phyloP scores from a whole-genome alignment of 441 rosid genomes.

The Dalechampia spathulata region DNA sequence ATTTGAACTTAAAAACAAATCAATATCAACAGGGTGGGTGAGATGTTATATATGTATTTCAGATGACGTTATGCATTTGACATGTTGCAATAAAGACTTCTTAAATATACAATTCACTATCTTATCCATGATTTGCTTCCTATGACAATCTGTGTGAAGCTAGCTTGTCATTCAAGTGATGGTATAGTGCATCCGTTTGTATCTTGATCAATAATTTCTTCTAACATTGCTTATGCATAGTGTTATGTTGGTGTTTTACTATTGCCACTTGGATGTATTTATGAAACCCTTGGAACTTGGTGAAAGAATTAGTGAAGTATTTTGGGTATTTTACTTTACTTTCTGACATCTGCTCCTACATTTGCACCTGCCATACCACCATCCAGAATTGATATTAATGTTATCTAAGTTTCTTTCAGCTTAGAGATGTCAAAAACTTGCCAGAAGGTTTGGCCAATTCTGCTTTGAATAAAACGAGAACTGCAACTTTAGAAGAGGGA shows the following conservation, averaged over 20 bases:
- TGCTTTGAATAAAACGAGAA: conserved; percentile 14
- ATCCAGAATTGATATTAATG: conserved; percentile 12
- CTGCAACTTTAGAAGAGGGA: conserved; percentile 22
- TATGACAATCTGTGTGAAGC: neutral
- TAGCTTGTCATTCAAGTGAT: neutral
- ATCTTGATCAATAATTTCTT: neutral
- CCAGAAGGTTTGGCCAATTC: conserved; percentile 24
- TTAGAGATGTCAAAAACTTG: conserved; percentile 33
- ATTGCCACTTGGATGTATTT: neutral
- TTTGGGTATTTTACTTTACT: neutral
- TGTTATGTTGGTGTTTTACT: neutral
- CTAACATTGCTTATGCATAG: neutral
- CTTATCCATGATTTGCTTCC: neutral
- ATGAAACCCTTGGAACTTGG: neutral
- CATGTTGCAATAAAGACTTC: neutral
- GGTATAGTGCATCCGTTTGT: neutral
- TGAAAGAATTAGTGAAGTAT: neutral
- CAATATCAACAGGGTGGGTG: neutral
- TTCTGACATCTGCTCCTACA: neutral
- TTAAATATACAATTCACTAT: neutral
- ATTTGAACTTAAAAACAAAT: neutral
- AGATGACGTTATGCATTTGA: neutral
- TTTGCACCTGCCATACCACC: conserved; percentile 5
- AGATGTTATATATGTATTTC: neutral
- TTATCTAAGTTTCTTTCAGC: conserved; percentile 35